Base-by-base conservation (phyloP, 1,284 basidiomycete species). In the Ceratobasidium theobromae region DNA sequence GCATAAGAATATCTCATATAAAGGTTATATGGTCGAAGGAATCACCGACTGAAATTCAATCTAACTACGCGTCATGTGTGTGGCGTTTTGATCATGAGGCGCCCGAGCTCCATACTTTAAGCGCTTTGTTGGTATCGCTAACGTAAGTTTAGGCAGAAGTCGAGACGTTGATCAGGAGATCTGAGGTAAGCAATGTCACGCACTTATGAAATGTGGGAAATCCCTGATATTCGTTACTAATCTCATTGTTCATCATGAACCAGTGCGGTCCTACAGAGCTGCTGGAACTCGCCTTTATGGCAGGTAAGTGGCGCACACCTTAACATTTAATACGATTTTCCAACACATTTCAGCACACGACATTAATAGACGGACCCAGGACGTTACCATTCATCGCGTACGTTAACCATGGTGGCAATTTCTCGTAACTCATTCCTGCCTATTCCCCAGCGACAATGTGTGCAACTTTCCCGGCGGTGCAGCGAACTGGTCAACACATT, bases 361-460 rank as follows among this genome's bases (percentile, higher is more conserved):
- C 23, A 58, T 58, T 28, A 30, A 46, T 25, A 27, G n/a, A 30
- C 41, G 55, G 11, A 18, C 43, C 14, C 55, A 46, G 28, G 41
- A 58, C 27, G 32, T 58, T 16, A 32, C 49, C 32, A 21, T 38
- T 23, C 53, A 54, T 18, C 35, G 18, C n/a, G 53, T 54, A 21
- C 35, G 43, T 45, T 21, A 9, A 45, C 23, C n/a, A n/a, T n/a
- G n/a, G n/a, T n/a, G n/a, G 18, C 33, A 11, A 18, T 40, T 25
- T 45, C 43, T 11, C 6, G 6, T 21, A 21, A 45, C 18, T 11
- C 12, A n/a, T 9, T 45, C 18, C 18, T n/a, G 18, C 35, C 8
- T 16, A 8, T 16, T 8, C 35, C 18, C 43, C 14, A 65, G 62
- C 25, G n/a, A 53, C 62, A 53, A 30, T 65, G 41, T n/a, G 25